phyloP scores from a whole-genome alignment of 2,329 filamentous ascomycete species.

The Meredithiella fracta region DNA sequence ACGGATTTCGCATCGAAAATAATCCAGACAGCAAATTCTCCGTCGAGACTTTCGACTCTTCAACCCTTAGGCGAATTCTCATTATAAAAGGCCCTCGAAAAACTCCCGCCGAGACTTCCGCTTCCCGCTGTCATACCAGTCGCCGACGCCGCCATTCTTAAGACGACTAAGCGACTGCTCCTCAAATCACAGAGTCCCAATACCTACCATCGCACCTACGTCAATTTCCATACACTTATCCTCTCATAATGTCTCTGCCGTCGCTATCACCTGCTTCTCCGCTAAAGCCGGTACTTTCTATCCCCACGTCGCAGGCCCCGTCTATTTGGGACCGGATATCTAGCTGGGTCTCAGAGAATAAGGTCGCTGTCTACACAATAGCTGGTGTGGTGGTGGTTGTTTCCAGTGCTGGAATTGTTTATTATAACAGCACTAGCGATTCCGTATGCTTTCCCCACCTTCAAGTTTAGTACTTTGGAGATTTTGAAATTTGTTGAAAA shows the following conservation, averaged over 20 bases:
- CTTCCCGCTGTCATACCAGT: not conserved
- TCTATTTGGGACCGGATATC: slow-evolving; percentile 81
- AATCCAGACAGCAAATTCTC: no score
- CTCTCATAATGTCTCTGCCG: slow-evolving; percentile 12
- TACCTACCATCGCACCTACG: not conserved
- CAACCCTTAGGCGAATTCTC: not conserved
- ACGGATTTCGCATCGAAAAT: no score
- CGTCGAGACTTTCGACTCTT: no score
- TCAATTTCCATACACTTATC: not conserved
- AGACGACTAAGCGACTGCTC: not conserved
- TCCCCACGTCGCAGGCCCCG: slow-evolving; percentile 12
- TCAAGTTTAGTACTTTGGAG: not conserved
- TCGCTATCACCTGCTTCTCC: slow-evolving; percentile 12
- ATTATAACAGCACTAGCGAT: slow-evolving; percentile 55
- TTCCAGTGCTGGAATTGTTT: slow-evolving; percentile 78
- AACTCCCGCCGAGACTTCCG: not conserved
- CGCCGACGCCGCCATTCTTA: not conserved
- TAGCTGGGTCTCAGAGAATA: slow-evolving; percentile 88
- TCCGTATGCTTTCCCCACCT: slow-evolving; percentile 28
- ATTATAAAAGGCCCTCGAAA: not conserved
- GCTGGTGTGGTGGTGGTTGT: slow-evolving; percentile 86
- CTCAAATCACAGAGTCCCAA: not conserved
- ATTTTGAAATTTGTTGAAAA: not conserved
- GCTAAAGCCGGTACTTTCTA: slow-evolving; percentile 13
- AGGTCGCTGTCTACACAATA: slow-evolving; percentile 88